These are phyloP conservation scores for Gnomoniopsis sp. DNA, from an alignment of 2,329 filamentous ascomycete genomes.

Conservation along the genomic window DNA sequence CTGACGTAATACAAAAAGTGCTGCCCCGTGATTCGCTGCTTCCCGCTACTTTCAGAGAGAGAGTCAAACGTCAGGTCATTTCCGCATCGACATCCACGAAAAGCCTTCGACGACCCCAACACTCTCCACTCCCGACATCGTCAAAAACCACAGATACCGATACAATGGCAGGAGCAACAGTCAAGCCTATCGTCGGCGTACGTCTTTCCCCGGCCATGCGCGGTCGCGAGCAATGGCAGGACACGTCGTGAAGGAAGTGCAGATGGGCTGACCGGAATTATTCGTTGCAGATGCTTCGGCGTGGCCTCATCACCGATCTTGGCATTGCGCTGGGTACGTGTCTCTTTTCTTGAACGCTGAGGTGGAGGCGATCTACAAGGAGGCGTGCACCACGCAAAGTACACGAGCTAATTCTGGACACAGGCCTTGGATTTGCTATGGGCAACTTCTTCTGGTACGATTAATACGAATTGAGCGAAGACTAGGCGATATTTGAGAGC, in stretches of 20 bases:
- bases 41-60: background rate
- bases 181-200: conserved; percentile 60
- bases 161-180: conserved; percentile 42
- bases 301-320: conserved; percentile 55
- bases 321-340: conserved; percentile 54
- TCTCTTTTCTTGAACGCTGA: background rate
- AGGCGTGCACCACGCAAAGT: background rate
- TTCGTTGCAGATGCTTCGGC: conserved; percentile 53
- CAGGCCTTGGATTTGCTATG: conserved; percentile 53
- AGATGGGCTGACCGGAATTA: conserved; percentile 30
- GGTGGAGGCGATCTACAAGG: background rate
- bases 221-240: background rate
- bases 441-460: conserved; percentile 58
- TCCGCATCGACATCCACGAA: background rate
- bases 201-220: conserved; percentile 28
- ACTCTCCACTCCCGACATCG: conserved; percentile 16
- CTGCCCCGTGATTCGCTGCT: conserved; percentile 5
- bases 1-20: background rate
- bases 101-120: conserved; percentile 7
- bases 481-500: background rate
- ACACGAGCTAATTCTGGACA: conserved; percentile 30
- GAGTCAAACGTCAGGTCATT: conserved; percentile 18
- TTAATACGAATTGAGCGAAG: background rate
- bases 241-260: background rate
- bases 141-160: conserved; percentile 20